Conservation (phyloP, 202 grass and related monocot genomes). For the Setaria viridis region DNA sequence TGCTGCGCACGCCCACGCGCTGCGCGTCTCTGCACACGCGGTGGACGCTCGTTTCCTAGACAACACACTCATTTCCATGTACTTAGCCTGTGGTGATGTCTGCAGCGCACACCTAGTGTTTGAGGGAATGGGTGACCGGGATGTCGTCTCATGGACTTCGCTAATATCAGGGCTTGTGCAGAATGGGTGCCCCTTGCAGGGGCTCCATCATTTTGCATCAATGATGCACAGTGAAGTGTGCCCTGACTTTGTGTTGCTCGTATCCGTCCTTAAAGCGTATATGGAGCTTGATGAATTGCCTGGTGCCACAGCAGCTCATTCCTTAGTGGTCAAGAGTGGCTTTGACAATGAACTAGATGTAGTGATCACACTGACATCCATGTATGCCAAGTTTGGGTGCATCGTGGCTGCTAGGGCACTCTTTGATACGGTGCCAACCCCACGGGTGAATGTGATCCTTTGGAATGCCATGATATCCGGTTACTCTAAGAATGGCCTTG, state of each 20-base stretch:
- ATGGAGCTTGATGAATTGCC: slow-evolving; percentile 58
- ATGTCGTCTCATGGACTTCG: slow-evolving; percentile 75
- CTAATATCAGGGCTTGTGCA: slow-evolving; percentile 66
- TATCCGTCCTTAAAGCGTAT: slow-evolving; percentile 66
- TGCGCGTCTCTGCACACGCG: slow-evolving; percentile 42
- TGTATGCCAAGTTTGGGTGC: slow-evolving; percentile 73
- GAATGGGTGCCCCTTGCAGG: slow-evolving; percentile 51
- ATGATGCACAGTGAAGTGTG: slow-evolving; percentile 53
- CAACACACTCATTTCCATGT: slow-evolving; percentile 60
- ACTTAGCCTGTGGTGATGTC: slow-evolving; percentile 50
- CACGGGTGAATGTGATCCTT: slow-evolving; percentile 57
- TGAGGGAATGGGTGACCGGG: slow-evolving; percentile 45
- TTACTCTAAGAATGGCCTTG: slow-evolving; percentile 66
- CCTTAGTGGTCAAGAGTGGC: slow-evolving; percentile 59
- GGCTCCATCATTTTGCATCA: slow-evolving; percentile 41
- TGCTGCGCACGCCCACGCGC: slow-evolving; percentile 50
- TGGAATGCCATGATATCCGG: slow-evolving; percentile 87
- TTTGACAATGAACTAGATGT: slow-evolving; percentile 62
- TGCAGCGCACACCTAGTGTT: slow-evolving; percentile 43
- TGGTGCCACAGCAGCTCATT: slow-evolving; percentile 50
- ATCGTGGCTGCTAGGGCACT: slow-evolving; percentile 41
- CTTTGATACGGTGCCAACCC: slow-evolving; percentile 54
- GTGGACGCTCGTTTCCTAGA: slow-evolving; percentile 46
- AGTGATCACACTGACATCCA: slow-evolving; percentile 57
- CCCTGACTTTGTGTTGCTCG: slow-evolving; percentile 60